Evolutionary conservation across 2,329 filamentous ascomycete species (phyloP).

Genomic region (Colletotrichum scovillei): DNA sequence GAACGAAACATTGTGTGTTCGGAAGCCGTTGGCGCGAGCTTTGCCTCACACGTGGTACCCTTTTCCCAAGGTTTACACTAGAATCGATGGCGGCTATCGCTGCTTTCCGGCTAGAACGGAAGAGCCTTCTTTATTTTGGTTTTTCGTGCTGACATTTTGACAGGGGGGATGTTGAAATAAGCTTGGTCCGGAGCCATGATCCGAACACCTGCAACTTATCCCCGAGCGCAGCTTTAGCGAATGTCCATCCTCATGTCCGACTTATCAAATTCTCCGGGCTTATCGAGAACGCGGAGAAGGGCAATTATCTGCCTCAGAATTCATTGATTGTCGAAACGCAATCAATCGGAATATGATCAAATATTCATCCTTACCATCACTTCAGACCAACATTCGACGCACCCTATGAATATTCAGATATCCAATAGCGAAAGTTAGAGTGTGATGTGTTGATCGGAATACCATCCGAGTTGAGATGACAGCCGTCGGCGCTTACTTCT

Average conservation of each 20-base stretch:
- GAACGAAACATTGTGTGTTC: background rate
- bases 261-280: background rate
- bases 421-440: background rate
- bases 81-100: background rate
- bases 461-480: background rate
- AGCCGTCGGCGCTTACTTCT: background rate
- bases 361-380: too few relatives aligned
- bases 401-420: too few relatives aligned
- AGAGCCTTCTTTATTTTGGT: background rate
- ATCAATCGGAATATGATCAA: background rate
- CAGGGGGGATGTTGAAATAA: conserved; percentile 3
- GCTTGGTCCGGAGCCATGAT: background rate
- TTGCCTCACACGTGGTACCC: background rate
- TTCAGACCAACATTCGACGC: too few relatives aligned
- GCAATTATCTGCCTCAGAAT: background rate
- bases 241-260: background rate
- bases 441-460: background rate
- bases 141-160: background rate
- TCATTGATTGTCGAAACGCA: background rate
- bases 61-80: background rate
- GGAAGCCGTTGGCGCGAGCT: background rate
- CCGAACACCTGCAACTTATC: background rate
- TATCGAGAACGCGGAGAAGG: background rate
- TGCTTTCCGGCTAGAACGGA: background rate
- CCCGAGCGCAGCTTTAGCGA: background rate